Percentiles rank a stretch among this genome's conserved stretches.
phyloP scores from a whole-genome alignment of 176 grass and related monocot genomes.

The Dendrocalamus sinicus region DNA sequence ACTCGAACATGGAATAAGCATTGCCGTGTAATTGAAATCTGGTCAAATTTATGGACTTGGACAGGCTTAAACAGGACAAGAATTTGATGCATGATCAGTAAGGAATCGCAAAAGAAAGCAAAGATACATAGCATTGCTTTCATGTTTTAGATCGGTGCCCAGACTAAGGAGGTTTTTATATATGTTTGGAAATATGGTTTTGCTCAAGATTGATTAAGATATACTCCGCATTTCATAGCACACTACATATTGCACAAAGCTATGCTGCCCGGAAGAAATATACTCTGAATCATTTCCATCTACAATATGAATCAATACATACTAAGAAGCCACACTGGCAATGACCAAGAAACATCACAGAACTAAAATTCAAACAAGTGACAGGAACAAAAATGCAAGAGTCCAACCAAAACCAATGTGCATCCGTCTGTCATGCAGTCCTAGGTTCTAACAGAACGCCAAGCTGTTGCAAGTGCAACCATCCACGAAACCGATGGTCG shows the following conservation, averaged over 20 bases:
- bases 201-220: background rate
- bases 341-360: conserved; percentile 33
- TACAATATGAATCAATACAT: conserved; percentile 25
- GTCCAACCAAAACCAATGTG: conserved; percentile 54
- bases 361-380: conserved; percentile 54
- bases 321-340: conserved; percentile 25
- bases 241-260: background rate
- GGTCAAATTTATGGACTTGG: background rate
- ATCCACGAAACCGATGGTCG: conserved; percentile 6
- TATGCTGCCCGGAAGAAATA: background rate
- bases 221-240: background rate
- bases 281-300: background rate
- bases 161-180: background rate
- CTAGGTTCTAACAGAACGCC: conserved; percentile 34
- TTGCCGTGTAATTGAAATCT: background rate
- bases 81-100: background rate
- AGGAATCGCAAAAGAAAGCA: background rate
- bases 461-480: conserved; percentile 46
- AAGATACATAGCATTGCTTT: background rate
- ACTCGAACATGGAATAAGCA: background rate
- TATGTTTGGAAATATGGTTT: background rate
- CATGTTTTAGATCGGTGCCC: background rate
- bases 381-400: conserved; percentile 59
- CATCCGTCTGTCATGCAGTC: conserved; percentile 48
- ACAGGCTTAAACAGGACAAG: conserved; percentile 20